Evolutionary conservation across 257 asterid genomes (phyloP).

Genomic region (Solanum peruvianum): DNA sequence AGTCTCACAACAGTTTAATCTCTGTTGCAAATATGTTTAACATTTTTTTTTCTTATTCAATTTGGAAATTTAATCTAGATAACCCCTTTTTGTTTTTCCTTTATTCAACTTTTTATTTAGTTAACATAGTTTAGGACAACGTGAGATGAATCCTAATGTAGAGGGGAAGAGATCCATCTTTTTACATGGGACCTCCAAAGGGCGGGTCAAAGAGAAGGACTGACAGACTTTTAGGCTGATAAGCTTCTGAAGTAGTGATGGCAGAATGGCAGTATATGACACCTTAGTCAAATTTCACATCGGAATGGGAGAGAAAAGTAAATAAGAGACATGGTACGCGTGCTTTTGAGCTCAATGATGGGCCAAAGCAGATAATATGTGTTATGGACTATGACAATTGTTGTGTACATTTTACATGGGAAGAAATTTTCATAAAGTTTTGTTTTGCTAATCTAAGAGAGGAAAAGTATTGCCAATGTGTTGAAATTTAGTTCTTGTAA

Average conservation of each 20-base stretch:
- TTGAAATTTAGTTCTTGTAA: background rate
- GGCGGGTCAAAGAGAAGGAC: background rate
- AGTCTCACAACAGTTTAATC: slow-evolving; percentile 5
- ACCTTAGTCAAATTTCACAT: background rate
- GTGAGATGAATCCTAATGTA: background rate
- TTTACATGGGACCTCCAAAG: background rate
- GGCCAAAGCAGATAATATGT: background rate
- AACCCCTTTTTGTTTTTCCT: background rate
- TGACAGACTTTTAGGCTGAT: background rate
- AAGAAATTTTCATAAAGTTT: background rate
- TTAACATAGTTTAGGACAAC: slow-evolving; percentile 5
- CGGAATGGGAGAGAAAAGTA: background rate
- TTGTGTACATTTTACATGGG: slow-evolving; percentile 5
- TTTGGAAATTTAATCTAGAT: background rate
- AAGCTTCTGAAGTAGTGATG: background rate
- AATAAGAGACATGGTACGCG: background rate
- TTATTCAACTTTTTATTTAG: background rate
- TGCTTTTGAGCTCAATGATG: background rate
- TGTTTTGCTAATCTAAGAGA: background rate
- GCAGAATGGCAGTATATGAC: background rate
- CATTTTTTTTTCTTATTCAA: background rate
- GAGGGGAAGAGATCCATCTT: background rate
- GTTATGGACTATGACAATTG: background rate
- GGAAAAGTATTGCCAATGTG: background rate
- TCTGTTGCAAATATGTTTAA: background rate